phyloP scores from a whole-genome alignment of 495 filamentous ascomycete species.

The Aspergillus nidulans region DNA sequence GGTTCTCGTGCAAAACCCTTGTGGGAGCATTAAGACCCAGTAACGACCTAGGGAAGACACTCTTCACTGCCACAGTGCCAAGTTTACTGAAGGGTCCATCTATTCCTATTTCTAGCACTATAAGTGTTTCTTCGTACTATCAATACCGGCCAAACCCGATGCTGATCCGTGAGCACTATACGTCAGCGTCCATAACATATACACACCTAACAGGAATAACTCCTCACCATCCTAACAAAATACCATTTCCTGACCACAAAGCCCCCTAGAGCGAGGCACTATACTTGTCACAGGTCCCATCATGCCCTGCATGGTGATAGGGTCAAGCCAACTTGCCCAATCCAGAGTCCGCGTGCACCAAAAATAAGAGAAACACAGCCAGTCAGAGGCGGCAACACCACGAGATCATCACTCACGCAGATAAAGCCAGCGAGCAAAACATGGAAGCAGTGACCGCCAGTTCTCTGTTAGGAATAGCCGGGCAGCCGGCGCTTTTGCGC shows the following conservation, averaged over 20 bases:
- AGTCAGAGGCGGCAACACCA: slow-evolving; percentile 12
- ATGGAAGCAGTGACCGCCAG: slow-evolving; percentile 1
- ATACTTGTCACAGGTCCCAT: not conserved
- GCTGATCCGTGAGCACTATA: not conserved
- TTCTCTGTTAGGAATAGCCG: slow-evolving; percentile 6
- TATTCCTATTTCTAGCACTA: not conserved
- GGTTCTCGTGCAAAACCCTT: not conserved
- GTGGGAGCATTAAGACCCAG: too few relatives aligned
- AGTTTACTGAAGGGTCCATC: too few relatives aligned
- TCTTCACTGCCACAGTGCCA: too few relatives aligned
- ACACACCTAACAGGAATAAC: not conserved
- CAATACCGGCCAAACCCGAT: not conserved
- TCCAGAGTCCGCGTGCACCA: slow-evolving; percentile 7
- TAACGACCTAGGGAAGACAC: too few relatives aligned
- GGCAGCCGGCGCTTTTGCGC: not conserved
- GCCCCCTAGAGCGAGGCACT: not conserved
- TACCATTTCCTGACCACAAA: not conserved
- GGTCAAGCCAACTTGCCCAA: slow-evolving; percentile 7
- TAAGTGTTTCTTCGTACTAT: not conserved
- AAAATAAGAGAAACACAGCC: slow-evolving; percentile 22
- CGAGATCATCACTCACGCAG: slow-evolving; percentile 10
- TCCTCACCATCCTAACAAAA: slow-evolving; percentile 2
- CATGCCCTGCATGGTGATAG: slow-evolving; percentile 1
- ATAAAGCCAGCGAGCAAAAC: slow-evolving; percentile 7
- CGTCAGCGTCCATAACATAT: not conserved